These are phyloP conservation scores for Osmozyma mogii DNA, from an alignment of 805 yeast species.

Conservation along the genomic window DNA sequence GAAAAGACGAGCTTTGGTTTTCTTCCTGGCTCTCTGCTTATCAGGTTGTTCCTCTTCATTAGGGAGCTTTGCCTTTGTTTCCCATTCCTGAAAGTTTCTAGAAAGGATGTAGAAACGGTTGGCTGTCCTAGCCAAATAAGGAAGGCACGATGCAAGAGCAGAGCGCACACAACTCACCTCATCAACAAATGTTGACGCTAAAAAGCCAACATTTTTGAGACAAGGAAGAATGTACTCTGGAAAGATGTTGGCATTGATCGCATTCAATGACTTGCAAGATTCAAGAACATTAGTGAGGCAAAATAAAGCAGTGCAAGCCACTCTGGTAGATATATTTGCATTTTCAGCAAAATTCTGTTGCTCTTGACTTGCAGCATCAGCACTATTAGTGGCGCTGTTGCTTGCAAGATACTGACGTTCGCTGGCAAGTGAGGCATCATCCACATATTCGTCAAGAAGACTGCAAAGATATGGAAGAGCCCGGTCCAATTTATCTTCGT, in stretches of 20 bases:
- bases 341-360: constrained; percentile 3
- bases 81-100: constrained; percentile 13
- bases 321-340: constrained; percentile 40
- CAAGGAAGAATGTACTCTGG: constrained; percentile 79
- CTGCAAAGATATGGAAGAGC: constrained; percentile 72
- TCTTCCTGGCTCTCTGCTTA: constrained; percentile 11
- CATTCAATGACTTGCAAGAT: constrained; percentile 57
- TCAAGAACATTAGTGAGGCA: constrained; percentile 60
- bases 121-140: constrained; percentile 61
- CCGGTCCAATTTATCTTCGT: constrained; percentile 80
- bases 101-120: constrained; percentile 57
- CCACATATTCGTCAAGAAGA: constrained; percentile 55
- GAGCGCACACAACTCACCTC: constrained; percentile 37
- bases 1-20: constrained; percentile 37
- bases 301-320: constrained; percentile 58
- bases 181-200: constrained; percentile 21
- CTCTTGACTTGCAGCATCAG: not conserved
- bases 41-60: constrained; percentile 17
- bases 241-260: constrained; percentile 69
- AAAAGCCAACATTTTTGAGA: constrained; percentile 24
- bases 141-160: constrained; percentile 65
- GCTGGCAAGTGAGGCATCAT: constrained; percentile 7
- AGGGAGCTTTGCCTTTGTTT: constrained; percentile 9
- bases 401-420: constrained; percentile 1
- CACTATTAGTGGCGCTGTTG: not conserved